phyloP scores from a whole-genome alignment of 257 asterid genomes.

The Misopates orontium region DNA sequence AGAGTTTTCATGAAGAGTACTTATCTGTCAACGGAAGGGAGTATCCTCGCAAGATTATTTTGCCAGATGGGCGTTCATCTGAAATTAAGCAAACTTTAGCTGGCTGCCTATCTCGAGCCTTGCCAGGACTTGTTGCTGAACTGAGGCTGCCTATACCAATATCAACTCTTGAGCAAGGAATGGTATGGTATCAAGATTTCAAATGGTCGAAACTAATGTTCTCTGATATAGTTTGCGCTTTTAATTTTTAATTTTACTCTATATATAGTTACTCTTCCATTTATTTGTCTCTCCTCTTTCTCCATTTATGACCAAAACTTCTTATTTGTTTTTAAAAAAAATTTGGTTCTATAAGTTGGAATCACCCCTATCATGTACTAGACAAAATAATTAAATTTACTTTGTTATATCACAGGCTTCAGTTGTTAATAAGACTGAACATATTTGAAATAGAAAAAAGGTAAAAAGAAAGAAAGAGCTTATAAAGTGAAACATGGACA shows the following conservation, averaged over 20 bases:
- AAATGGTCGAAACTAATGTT: neutral
- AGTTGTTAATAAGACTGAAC: neutral
- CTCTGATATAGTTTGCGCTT: neutral
- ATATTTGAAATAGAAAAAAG: neutral
- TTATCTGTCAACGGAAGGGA: slow-evolving; percentile 72
- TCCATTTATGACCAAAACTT: neutral
- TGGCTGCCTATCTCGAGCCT: slow-evolving; percentile 78
- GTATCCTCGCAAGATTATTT: slow-evolving; percentile 61
- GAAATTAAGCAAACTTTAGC: slow-evolving; percentile 84
- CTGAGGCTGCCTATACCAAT: slow-evolving; percentile 77
- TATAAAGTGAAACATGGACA: neutral
- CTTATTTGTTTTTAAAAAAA: too few relatives aligned
- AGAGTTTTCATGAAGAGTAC: slow-evolving; percentile 67
- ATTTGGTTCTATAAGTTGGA: too few relatives aligned
- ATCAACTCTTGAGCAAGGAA: slow-evolving; percentile 75
- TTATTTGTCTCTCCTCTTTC: neutral
- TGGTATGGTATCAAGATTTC: slow-evolving; percentile 48
- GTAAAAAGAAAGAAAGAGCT: neutral
- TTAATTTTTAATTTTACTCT: neutral
- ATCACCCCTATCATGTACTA: too few relatives aligned
- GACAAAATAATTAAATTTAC: too few relatives aligned
- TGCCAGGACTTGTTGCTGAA: slow-evolving; percentile 82
- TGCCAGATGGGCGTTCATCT: slow-evolving; percentile 68
- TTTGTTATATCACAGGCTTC: neutral
- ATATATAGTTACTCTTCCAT: neutral